Evolutionary conservation across 2,329 filamentous ascomycete species (phyloP), one percentile per base, ranked within the genome.

Genomic region (Colletotrichum musicola): DNA sequence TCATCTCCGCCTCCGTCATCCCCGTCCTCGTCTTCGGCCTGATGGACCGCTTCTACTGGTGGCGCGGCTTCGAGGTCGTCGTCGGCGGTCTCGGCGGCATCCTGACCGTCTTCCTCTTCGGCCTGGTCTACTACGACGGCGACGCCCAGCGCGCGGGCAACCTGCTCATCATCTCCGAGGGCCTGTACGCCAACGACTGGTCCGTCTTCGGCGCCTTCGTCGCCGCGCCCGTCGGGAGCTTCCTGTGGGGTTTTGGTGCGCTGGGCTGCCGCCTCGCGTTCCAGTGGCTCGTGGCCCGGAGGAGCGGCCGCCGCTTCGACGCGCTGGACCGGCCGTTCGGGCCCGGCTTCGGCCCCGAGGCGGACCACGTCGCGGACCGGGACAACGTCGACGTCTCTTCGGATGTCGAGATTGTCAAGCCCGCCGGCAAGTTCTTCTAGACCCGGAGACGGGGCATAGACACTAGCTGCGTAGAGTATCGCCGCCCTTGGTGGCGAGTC

Each of bases 151-250:
- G 84, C 6, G 93, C 91, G 5, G 90, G 85, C 1, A 84, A 90
- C 66, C 86, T 96, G 63, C 86, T 96, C 57, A 82, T 95, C 27
- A 81, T 96, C 13, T 85, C 93, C 76, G 84, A 90, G 72, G 93
- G 93, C 0, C 83, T 96, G 20, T 96, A 95, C 78, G 88, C 84
- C 0, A 85, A 90, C 55, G 93, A 95, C 77, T 96, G 93, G 93
- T 91, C 89, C 71, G 92, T 88, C 1, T 96, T 96, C 78, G 93
- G 93, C 73, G 92, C 93, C 4, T 96, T 95, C 74, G 90, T 95
- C 4, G 92, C 91, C 10, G 93, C 93, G 0, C 93, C 93, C 0
- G 80, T 95, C 2, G 93, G 93, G 1, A 92, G 92, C 22, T 75
- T 95, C 18, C 79, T 95, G 40, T 95, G 91, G 87, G 92, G 89